Evolutionary conservation across 1,284 basidiomycete genomes (phyloP), one percentile per base, ranked within the genome.

Genomic region (Volvariella volvacea): DNA sequence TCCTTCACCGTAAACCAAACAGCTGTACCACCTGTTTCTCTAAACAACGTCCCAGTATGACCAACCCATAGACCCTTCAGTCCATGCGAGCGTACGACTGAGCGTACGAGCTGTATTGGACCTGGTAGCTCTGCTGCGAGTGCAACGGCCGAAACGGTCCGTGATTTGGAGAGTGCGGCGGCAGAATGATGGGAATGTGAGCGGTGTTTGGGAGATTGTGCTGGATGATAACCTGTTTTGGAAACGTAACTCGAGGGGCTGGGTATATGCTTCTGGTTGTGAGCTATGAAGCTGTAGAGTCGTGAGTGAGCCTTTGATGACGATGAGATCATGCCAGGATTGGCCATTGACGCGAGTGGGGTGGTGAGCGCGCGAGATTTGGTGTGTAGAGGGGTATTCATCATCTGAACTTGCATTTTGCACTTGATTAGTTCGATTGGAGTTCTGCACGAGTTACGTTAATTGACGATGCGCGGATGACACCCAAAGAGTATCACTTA

Each of bases 401-500:
- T 43, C 78, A 92, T 88, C 62, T 97, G 94, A 1, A 98, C 95
- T 68, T 99, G 95, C 92, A 98, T 95, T 59, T 91, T 89, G 67
- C 94, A 97, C 67, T 98, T 97, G 51, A 98, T 80, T 47, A 97
- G 83, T 62, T 98, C 94, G 53, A 98, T 87, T 0, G 94, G 94
- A 0, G 94, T 98, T 25, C 88, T 92, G 55, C 0, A 41, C 42
- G 20, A 41, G 39, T 32, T n/a, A n/a, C n/a, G 30, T 31, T 31
- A 31, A 31, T 31, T 9, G 30, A n/a, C 9, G 30, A 34, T 19
- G 25, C 36, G 17, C 15, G 31, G 36, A 34, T 43, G 28, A 20
- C 39, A 21, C 33, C 12, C 17, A 21, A 34, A 31, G 33, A 12
- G 37, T 17, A 22, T 31, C 17, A 78, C 83, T 52, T 52, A 90